Conservation (phyloP, 352 stramenopile species). For the Lagenidium giganteum region DNA sequence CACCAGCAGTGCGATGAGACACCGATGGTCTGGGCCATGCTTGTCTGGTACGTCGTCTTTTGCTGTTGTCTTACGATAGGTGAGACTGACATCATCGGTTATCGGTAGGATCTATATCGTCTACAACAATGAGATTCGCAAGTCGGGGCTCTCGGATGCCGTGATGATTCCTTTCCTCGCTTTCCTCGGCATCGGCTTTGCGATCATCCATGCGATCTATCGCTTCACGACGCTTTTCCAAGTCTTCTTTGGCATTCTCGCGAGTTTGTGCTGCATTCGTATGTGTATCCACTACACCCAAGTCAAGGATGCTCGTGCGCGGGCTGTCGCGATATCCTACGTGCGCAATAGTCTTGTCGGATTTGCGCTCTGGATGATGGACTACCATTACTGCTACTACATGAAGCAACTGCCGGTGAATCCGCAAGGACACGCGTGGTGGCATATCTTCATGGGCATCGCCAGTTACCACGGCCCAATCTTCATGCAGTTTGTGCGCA, state of each 20-base stretch:
- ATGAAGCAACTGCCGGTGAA: conserved; percentile 52
- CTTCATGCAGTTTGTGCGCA: conserved; percentile 75
- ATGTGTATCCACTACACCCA: conserved; percentile 42
- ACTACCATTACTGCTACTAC: conserved; percentile 62
- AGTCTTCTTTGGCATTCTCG: conserved; percentile 45
- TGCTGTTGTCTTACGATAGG: conserved; percentile 1
- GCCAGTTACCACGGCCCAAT: conserved; percentile 58
- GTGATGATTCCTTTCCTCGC: conserved; percentile 35
- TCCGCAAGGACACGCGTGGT: conserved; percentile 67
- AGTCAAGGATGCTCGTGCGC: conserved; percentile 32
- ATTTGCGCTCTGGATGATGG: conserved; percentile 55
- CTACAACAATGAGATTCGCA: conserved; percentile 55
- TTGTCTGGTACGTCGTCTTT: conserved; percentile 32
- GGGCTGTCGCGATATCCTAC: conserved; percentile 44
- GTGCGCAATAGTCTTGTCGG: conserved; percentile 46
- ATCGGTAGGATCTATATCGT: conserved; percentile 60
- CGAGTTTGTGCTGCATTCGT: conserved; percentile 28
- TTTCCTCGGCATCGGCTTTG: conserved; percentile 41
- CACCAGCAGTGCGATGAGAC: conserved; percentile 73
- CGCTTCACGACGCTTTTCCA: conserved; percentile 65
- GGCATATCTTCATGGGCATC: conserved; percentile 75
- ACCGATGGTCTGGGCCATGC: conserved; percentile 74
- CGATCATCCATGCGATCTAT: conserved; percentile 56
- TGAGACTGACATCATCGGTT: no score
- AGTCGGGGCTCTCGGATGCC: conserved; percentile 24